These are phyloP conservation scores for Candida dajiaensis DNA, from an alignment of 805 yeast species.

Conservation along the genomic window DNA sequence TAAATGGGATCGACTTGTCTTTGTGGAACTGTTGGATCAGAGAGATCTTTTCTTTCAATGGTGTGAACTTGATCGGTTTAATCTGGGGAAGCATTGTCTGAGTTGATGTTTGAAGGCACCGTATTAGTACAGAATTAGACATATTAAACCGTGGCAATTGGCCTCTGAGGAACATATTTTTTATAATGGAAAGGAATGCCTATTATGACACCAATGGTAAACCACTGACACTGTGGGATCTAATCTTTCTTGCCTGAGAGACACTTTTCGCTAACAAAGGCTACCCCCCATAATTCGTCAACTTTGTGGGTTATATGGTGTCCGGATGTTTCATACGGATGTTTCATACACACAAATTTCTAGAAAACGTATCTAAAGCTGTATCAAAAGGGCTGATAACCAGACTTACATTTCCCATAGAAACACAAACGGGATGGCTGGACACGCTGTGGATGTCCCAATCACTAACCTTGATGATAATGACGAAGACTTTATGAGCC, in stretches of 20 bases:
- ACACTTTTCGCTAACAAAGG: no score
- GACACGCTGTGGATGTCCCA: slow-evolving; percentile 46
- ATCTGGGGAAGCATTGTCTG: background rate
- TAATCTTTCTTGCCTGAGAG: no score
- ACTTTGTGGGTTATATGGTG: background rate
- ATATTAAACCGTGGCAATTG: background rate
- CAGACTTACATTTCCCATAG: background rate
- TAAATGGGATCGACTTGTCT: slow-evolving; percentile 15
- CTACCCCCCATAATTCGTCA: no score
- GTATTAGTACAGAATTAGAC: background rate
- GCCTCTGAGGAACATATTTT: background rate
- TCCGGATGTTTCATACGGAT: background rate
- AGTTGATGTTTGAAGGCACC: background rate
- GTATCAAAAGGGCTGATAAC: background rate
- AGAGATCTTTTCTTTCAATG: slow-evolving; percentile 13
- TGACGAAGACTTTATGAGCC: slow-evolving; percentile 27
- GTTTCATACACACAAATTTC: background rate
- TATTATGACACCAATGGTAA: no score
- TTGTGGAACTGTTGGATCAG: slow-evolving; percentile 8
- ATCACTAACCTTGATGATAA: slow-evolving; percentile 45
- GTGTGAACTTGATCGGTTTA: slow-evolving; percentile 9
- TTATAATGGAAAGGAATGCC: background rate
- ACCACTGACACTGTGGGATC: background rate
- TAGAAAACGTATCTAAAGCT: background rate
- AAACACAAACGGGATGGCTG: background rate